These are phyloP conservation scores for Ichthyophthirius multifiliis DNA, from an alignment of 169 alveolate genomes.

Conservation along the genomic window DNA sequence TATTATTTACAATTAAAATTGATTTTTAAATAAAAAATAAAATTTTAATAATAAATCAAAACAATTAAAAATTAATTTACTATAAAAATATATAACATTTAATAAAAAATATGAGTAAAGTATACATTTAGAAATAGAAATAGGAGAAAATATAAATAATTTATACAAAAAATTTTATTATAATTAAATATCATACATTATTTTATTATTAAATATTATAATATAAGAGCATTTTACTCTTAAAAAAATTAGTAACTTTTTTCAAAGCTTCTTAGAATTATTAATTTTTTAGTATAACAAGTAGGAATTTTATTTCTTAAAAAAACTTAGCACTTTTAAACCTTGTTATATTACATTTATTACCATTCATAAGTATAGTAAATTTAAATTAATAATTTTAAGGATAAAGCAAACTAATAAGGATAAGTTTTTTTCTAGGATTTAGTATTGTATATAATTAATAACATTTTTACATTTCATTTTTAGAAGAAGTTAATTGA, in stretches of 20 bases:
- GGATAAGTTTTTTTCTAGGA: not conserved
- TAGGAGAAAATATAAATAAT: no score
- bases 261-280: not conserved
- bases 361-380: not conserved
- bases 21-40: no score
- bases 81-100: no score
- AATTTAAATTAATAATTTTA: not conserved
- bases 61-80: no score
- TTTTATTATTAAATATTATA: no score
- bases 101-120: no score
- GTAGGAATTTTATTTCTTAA: not conserved
- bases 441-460: not conserved
- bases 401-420: not conserved
- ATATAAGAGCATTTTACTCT: not conserved
- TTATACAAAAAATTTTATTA: no score
- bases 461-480: not conserved
- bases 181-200: no score
- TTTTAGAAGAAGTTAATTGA: not conserved
- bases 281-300: not conserved
- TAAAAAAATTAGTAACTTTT: not conserved
- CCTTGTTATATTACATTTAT: not conserved
- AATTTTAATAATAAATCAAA: no score
- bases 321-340: not conserved
- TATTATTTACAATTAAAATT: no score
- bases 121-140: no score